Evolutionary conservation across 2,329 filamentous ascomycete genomes (phyloP).

Genomic region (Hyphodiscus sp.): DNA sequence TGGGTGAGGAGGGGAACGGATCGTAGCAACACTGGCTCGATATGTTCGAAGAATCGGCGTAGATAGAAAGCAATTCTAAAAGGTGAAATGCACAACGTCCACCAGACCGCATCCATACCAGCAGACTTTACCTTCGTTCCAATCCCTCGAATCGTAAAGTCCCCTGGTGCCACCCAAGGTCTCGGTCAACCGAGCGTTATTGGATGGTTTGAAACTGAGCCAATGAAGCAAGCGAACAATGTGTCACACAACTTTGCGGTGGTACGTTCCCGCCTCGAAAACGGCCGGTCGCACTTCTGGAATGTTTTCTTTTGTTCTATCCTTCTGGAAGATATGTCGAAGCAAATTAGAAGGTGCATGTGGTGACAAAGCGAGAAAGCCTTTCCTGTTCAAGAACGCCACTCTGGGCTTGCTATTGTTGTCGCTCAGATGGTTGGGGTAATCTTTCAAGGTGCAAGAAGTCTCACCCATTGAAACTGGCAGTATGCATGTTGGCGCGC

Average conservation of each 20-base stretch:
- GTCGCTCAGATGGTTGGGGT: background rate
- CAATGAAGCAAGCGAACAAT: background rate
- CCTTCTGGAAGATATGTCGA: background rate
- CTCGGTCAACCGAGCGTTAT: background rate
- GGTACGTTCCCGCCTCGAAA: background rate
- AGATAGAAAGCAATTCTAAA: too few relatives aligned
- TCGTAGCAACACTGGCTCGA: too few relatives aligned
- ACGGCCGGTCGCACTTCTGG: background rate
- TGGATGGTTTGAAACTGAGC: background rate
- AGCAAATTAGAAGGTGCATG: background rate
- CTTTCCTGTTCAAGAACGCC: background rate
- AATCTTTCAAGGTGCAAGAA: background rate
- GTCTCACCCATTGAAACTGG: too few relatives aligned
- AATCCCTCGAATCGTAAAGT: too few relatives aligned
- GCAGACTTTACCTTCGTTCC: too few relatives aligned
- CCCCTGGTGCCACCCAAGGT: background rate
- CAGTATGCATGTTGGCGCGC: background rate
- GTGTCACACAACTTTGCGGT: background rate
- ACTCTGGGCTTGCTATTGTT: background rate
- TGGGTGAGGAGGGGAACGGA: too few relatives aligned
- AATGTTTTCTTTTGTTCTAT: background rate
- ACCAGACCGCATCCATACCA: too few relatives aligned
- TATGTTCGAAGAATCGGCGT: too few relatives aligned
- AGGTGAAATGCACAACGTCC: too few relatives aligned
- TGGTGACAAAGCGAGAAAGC: background rate